Evolutionary conservation across 225 moss, liverwort and hornwort species (phyloP).

Genomic region (Antitrichia curtipendula): DNA sequence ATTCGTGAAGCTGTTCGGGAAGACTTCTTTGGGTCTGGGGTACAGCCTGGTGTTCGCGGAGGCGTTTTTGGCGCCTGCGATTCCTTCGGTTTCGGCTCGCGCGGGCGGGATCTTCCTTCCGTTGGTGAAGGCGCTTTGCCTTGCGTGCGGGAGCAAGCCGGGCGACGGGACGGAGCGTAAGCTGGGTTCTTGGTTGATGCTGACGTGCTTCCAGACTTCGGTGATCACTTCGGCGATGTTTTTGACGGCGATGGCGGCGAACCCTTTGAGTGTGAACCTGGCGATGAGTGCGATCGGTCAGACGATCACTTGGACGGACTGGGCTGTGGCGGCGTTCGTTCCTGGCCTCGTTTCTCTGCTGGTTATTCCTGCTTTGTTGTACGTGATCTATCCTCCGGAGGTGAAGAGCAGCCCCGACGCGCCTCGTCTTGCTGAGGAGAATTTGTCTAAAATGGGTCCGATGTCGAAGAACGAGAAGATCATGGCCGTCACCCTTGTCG

Average conservation of each 20-base stretch:
- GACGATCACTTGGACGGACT: constrained; percentile 84
- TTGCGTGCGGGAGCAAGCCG: constrained; percentile 63
- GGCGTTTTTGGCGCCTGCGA: constrained; percentile 84
- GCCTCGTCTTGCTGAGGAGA: constrained; percentile 74
- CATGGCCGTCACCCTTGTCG: constrained; percentile 74
- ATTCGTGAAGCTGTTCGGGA: constrained; percentile 79
- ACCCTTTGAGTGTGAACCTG: constrained; percentile 84
- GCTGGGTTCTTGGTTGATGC: constrained; percentile 90
- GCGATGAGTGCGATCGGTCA: constrained; percentile 83
- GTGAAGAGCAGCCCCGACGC: constrained; percentile 98
- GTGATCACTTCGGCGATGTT: constrained; percentile 92
- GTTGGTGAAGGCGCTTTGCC: constrained; percentile 71
- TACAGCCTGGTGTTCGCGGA: constrained; percentile 92
- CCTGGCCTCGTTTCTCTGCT: constrained; percentile 70
- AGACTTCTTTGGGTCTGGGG: constrained; percentile 76
- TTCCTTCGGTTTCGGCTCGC: constrained; percentile 86
- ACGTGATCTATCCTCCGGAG: constrained; percentile 65
- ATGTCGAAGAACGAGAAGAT: constrained; percentile 82
- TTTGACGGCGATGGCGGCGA: constrained; percentile 94
- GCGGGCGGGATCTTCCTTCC: constrained; percentile 95
- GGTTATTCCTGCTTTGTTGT: constrained; percentile 71
- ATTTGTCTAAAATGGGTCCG: constrained; percentile 81
- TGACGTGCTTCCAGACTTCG: constrained; percentile 94
- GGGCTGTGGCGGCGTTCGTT: constrained; percentile 88
- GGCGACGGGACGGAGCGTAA: constrained; percentile 80